Percentiles rank a stretch among this genome's conserved stretches.
These are phyloP conservation scores for Phytopythium chamaehyphon DNA, from an alignment of 352 stramenopile species.

Conservation along the genomic window DNA sequence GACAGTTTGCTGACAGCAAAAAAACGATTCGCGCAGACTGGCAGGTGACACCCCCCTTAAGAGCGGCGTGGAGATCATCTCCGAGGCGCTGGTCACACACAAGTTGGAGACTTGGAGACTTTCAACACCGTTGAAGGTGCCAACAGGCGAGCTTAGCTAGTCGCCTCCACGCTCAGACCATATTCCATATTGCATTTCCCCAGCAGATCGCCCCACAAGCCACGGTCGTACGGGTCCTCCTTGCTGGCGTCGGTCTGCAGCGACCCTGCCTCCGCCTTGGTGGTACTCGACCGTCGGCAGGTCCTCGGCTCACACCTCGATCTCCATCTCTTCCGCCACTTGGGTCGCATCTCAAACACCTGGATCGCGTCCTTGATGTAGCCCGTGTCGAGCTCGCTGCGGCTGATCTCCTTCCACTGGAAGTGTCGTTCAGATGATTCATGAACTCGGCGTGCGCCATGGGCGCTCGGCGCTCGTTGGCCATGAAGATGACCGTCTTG, in stretches of 20 bases:
- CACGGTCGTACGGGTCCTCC: conserved; percentile 54
- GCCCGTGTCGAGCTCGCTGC: conserved; percentile 46
- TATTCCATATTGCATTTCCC: no score
- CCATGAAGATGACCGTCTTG: conserved; percentile 74
- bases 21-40: no score
- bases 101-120: no score
- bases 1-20: no score
- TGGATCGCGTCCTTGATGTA: conserved; percentile 79
- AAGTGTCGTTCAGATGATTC: conserved; percentile 59
- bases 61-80: no score
- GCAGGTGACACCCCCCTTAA: no score
- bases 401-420: conserved; percentile 62
- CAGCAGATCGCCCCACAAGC: conserved; percentile 67
- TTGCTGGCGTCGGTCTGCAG: conserved; percentile 3
- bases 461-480: conserved; percentile 65
- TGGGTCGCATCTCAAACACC: conserved; percentile 71
- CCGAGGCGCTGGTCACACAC: no score
- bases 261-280: conserved; percentile 2
- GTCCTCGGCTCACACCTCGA: conserved; percentile 25
- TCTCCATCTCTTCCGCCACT: conserved; percentile 80
- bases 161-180: no score
- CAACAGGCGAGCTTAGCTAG: no score
- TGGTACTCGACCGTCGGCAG: conserved; percentile 34
- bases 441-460: conserved; percentile 58
- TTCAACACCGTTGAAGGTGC: no score